Evolutionary conservation across 495 filamentous ascomycete genomes (phyloP), one percentile per base, ranked within the genome.

Genomic region (Darksidea phi): DNA sequence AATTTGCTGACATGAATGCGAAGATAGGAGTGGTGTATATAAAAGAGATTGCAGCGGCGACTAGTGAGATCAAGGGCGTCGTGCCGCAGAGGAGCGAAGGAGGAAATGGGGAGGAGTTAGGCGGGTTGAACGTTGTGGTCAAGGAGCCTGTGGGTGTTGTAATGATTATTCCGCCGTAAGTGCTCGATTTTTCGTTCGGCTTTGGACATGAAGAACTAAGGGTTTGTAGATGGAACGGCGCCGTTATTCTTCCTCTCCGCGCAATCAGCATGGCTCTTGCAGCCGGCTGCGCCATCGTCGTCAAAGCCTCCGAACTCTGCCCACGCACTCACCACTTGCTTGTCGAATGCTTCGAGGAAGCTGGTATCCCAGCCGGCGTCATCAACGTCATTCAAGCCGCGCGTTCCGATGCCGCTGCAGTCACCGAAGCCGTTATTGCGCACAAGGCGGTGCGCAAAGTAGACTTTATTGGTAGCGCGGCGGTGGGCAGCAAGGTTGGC

Each of bases 111-210:
- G 73, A 80, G n/a, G 80, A 80, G 6, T 75, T 75, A 45, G 77
- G 79, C n/a, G 86, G 86, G 0, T 78, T 95, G 67, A 64, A 56
- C 1, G 66, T 71, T 28, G 74, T 95, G 18, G 74, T 83, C 45
- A 87, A 85, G 67, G 87, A 95, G 71, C 91, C 91, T 6, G 89
- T 85, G 67, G 91, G 91, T n/a, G 90, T 94, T 34, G 74, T 91
- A 1, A 76, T 96, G 11, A 83, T 81, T 36, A 89, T 95, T 73
- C 89, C 89, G 17, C 90, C 91, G 32, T 96, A 90, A 57, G 72
- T 67, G 18, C 17, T 53, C 48, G 21, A 10, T 17, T 32, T 43
- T 10, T 37, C 15, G 6, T 32, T 6, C 11, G 36, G 2, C 24
- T 15, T 20, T 34, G 32, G n/a, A 25, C 15, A n/a, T n/a, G 2